Evolutionary conservation across 169 alveolate genomes (phyloP).

Genomic region (Plasmodium fragile): DNA sequence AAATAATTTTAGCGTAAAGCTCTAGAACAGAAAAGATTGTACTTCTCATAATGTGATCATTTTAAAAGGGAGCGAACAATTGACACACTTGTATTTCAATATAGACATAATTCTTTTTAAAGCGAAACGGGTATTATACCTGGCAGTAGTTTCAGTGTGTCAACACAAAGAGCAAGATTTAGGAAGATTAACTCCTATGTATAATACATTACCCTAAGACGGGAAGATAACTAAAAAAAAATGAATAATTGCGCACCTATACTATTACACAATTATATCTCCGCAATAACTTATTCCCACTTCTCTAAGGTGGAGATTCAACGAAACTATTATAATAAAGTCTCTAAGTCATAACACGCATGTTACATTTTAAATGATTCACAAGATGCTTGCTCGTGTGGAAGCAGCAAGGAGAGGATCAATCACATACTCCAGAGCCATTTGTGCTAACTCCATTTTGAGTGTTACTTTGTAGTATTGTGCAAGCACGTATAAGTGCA

Average conservation of each 20-base stretch:
- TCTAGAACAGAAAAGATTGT: not conserved
- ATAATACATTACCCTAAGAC: not conserved
- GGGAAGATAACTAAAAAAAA: not conserved
- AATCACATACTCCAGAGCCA: not conserved
- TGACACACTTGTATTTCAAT: not conserved
- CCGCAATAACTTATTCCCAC: not conserved
- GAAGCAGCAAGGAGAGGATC: not conserved
- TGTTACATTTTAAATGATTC: not conserved
- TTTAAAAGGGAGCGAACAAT: not conserved
- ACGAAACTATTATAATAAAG: not conserved
- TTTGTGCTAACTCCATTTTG: not conserved
- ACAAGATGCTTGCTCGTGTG: not conserved
- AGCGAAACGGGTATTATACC: not conserved
- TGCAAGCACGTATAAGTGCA: not conserved
- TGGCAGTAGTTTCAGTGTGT: not conserved
- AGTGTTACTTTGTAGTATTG: not conserved
- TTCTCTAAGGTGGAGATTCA: not conserved
- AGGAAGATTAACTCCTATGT: not conserved
- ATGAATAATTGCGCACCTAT: not conserved
- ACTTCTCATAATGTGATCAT: not conserved
- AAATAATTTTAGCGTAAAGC: not conserved
- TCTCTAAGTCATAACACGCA: not conserved
- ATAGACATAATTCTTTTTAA: not conserved
- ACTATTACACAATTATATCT: not conserved
- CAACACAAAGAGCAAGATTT: not conserved